phyloP scores from a whole-genome alignment of 352 stramenopile genomes.

The Pythium scleroteichum region DNA sequence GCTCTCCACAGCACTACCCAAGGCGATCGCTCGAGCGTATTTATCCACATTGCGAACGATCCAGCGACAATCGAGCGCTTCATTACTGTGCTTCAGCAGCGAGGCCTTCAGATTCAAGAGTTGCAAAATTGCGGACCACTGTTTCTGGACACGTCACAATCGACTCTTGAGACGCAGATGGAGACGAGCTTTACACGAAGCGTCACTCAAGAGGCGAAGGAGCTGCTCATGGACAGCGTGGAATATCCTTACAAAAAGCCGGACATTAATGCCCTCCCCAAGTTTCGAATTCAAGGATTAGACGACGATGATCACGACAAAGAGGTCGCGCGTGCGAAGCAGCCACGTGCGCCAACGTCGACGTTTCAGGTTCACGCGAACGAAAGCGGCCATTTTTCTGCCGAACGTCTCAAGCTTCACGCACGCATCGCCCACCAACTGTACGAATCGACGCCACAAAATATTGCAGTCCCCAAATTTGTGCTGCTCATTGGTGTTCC shows the following conservation, averaged over 20 bases:
- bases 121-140: constrained; percentile 58
- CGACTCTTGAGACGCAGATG: constrained; percentile 60
- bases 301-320: constrained; percentile 48
- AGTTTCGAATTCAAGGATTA: constrained; percentile 27
- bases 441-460: constrained; percentile 56
- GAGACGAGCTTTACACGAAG: constrained; percentile 52
- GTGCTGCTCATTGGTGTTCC: constrained; percentile 71
- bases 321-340: constrained; percentile 37
- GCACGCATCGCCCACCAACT: constrained; percentile 76
- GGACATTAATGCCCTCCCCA: constrained; percentile 13
- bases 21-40: constrained; percentile 17
- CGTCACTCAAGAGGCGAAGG: constrained; percentile 55
- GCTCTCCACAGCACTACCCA: constrained; percentile 1
- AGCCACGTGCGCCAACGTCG: constrained; percentile 31
- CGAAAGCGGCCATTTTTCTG: constrained; percentile 58
- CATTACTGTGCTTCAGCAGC: constrained; percentile 34
- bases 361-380: constrained; percentile 69
- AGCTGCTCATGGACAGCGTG: constrained; percentile 27
- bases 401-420: constrained; percentile 60
- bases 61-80: constrained; percentile 46
- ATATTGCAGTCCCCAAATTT: constrained; percentile 58
- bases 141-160: constrained; percentile 66
- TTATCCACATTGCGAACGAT: constrained; percentile 60
- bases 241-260: constrained; percentile 6
- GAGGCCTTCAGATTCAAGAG: constrained; percentile 47